These are phyloP conservation scores for Gomphus bonarii DNA, from an alignment of 1,284 basidiomycete genomes.

Conservation along the genomic window DNA sequence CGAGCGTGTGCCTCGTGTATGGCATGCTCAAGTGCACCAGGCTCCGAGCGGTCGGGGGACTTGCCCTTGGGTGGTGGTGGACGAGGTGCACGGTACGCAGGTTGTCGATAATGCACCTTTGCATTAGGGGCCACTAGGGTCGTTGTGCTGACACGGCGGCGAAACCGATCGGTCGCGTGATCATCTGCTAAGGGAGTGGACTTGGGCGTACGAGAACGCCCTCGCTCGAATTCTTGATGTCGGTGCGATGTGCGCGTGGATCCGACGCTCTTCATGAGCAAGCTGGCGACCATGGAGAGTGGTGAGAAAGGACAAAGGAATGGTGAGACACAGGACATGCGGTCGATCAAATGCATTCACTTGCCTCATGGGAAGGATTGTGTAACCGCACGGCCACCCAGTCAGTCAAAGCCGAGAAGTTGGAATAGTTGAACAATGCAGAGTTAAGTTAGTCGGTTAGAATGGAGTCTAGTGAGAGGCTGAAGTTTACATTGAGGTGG, in stretches of 20 bases:
- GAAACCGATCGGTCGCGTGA: not conserved
- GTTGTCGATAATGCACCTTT: too few species aligned
- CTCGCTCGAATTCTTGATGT: not conserved
- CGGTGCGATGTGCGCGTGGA: not conserved
- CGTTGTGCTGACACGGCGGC: not conserved
- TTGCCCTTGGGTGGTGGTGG: not conserved
- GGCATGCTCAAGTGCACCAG: not conserved
- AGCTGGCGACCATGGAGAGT: not conserved
- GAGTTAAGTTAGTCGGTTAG: not conserved
- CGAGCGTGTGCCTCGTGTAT: not conserved
- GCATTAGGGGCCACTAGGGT: too few species aligned
- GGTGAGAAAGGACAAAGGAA: not conserved
- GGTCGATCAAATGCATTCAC: not conserved
- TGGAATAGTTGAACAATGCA: not conserved
- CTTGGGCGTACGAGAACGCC: slow-evolving; percentile 4
- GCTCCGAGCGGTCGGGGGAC: not conserved
- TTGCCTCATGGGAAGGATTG: not conserved
- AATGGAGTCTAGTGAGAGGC: not conserved
- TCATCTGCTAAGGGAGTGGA: not conserved
- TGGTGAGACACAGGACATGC: not conserved
- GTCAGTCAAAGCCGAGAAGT: not conserved
- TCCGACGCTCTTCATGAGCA: not conserved
- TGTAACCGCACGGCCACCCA: not conserved
- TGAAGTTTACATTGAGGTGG: not conserved
- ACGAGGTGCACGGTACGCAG: not conserved